Conservation (phyloP, 2,329 filamentous ascomycete species). For the Xylariaceae sp. region DNA sequence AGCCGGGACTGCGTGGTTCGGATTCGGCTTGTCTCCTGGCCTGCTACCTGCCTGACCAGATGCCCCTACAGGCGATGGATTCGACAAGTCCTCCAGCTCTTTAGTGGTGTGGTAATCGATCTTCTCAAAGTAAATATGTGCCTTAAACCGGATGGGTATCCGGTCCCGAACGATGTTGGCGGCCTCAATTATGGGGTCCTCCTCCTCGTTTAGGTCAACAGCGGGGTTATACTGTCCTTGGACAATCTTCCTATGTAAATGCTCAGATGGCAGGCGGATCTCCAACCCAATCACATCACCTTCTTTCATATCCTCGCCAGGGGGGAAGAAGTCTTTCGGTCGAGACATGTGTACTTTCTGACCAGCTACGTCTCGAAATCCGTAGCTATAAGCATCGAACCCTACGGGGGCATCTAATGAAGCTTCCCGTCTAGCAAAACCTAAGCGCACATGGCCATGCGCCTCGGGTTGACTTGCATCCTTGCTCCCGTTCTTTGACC, state of each 20-base stretch:
- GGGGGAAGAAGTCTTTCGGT: conserved; percentile 86
- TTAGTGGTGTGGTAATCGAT: conserved; percentile 88
- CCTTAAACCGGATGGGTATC: conserved; percentile 92
- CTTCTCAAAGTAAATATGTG: conserved; percentile 91
- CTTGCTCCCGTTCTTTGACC: conserved; percentile 55
- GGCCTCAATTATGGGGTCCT: conserved; percentile 61
- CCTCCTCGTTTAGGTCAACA: conserved; percentile 71
- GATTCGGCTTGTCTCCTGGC: conserved; percentile 65
- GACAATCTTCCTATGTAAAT: conserved; percentile 86
- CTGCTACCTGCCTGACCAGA: conserved; percentile 46
- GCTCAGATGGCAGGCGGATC: conserved; percentile 82
- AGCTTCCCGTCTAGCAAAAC: conserved; percentile 83
- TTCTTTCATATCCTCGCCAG: conserved; percentile 79
- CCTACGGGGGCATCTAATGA: conserved; percentile 84
- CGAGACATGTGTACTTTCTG: conserved; percentile 94
- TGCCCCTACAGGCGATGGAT: conserved; percentile 63
- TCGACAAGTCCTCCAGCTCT: conserved; percentile 85
- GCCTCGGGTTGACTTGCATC: conserved; percentile 54
- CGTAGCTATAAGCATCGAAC: conserved; percentile 93
- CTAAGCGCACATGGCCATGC: conserved; percentile 77
- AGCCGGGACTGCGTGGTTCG: conserved; percentile 75
- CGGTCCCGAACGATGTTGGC: conserved; percentile 92
- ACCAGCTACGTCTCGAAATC: conserved; percentile 85
- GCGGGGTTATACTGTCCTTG: conserved; percentile 87
- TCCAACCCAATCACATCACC: conserved; percentile 95